phyloP scores from a whole-genome alignment of 768 basidiomycete species.

The Inosperma sp. region DNA sequence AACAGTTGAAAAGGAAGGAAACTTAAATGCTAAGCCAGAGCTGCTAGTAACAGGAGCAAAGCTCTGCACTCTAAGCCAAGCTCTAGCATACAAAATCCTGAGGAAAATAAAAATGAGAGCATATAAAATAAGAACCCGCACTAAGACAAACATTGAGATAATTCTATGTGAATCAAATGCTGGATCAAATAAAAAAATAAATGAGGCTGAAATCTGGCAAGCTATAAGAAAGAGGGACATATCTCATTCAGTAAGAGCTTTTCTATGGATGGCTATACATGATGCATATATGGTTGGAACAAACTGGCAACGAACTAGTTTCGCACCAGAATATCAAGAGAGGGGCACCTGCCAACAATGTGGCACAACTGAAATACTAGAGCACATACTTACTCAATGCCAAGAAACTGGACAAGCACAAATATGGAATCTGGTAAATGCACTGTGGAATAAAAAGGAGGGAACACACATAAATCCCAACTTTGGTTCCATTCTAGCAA shows the following conservation, averaged over 20 bases:
- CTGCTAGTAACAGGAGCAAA: not conserved
- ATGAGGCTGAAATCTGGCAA: slow-evolving; percentile 11
- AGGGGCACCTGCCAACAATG: slow-evolving; percentile 17
- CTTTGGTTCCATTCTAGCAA: slow-evolving; percentile 2
- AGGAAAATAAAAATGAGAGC: not conserved
- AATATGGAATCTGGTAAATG: slow-evolving; percentile 1
- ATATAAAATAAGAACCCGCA: not conserved
- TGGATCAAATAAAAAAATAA: not conserved
- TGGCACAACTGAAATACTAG: slow-evolving; percentile 21
- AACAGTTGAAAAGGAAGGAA: not conserved
- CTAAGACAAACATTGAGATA: not conserved
- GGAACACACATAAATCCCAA: not conserved
- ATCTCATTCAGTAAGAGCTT: slow-evolving; percentile 5
- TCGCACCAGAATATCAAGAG: slow-evolving; percentile 7
- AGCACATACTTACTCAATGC: slow-evolving; percentile 29
- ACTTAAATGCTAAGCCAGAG: not conserved
- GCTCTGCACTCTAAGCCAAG: not conserved
- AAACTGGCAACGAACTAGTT: slow-evolving; percentile 23
- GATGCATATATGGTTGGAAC: slow-evolving; percentile 19
- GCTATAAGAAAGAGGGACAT: slow-evolving; percentile 6
- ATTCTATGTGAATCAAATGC: not conserved
- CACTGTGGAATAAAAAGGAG: not conserved
- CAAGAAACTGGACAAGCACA: slow-evolving; percentile 16
- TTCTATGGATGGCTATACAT: slow-evolving; percentile 24
- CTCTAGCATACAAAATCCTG: not conserved